phyloP scores from a whole-genome alignment of 495 filamentous ascomycete species.

The Bombardia bombarda region DNA sequence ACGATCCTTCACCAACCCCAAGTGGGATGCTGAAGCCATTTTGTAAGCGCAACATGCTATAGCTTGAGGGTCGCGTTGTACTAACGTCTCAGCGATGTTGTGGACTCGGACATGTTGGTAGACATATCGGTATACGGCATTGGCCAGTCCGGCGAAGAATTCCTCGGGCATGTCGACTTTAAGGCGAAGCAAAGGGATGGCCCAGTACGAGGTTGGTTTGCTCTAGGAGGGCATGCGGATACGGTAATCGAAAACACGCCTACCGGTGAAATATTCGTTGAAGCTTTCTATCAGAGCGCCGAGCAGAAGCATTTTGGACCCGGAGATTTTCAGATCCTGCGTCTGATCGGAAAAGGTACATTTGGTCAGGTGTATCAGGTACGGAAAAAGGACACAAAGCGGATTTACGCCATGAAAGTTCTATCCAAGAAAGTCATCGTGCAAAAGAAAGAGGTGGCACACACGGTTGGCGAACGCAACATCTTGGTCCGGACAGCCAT shows the following conservation, averaged over 20 bases:
- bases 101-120: slow-evolving; percentile 83
- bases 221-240: slow-evolving; percentile 56
- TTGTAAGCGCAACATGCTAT: too few relatives aligned
- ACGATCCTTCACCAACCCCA: slow-evolving; percentile 72
- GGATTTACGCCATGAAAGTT: slow-evolving; percentile 99
- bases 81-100: slow-evolving; percentile 69
- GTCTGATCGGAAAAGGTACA: slow-evolving; percentile 95
- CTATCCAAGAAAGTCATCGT: slow-evolving; percentile 99
- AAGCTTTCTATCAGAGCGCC: slow-evolving; percentile 79
- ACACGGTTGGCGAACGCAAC: slow-evolving; percentile 94
- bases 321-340: slow-evolving; percentile 92
- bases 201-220: slow-evolving; percentile 77
- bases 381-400: slow-evolving; percentile 91
- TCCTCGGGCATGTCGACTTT: slow-evolving; percentile 83
- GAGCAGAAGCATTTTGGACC: slow-evolving; percentile 91
- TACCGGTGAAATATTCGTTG: slow-evolving; percentile 84
- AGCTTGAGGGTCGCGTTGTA: too few relatives aligned
- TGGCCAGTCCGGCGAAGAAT: slow-evolving; percentile 69
- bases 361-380: slow-evolving; percentile 99
- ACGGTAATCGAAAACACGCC: slow-evolving; percentile 48
- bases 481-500: slow-evolving; percentile 94
- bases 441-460: slow-evolving; percentile 97
- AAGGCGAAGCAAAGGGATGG: slow-evolving; percentile 61
- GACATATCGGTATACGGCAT: slow-evolving; percentile 94
- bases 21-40: slow-evolving; percentile 90